Base-by-base conservation (phyloP, 73 alveolate genomes). In the Paramecium pentaurelia region DNA sequence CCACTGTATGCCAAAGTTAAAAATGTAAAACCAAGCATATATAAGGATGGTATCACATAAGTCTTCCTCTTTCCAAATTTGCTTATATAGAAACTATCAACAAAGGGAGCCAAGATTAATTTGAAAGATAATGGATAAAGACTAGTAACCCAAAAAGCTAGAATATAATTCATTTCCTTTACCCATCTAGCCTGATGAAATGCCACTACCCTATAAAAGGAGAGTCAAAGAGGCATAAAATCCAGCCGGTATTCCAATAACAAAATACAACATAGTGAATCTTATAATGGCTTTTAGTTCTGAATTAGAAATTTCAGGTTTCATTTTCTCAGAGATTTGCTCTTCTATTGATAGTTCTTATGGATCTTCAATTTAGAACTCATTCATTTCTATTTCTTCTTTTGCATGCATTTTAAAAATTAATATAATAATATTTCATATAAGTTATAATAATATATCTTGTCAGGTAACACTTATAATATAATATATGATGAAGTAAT, bases 161-260 rank as follows among this genome's bases (percentile, higher is more conserved):
- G 7, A 0, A 36, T 30, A 36, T 75, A 34, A 12, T 75, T 10
- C 20, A 16, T 14, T 34, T 10, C n/a, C 18, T 27, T 30, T 75
- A 75, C 88, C 88, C 60, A 75, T 38, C 8, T 75, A 36, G 6
- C 68, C 58, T 4, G 58, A 75, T 22, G 88, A 42, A 75, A 42
- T 42, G 10, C 60, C 60, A 18, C 47, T 75, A 18, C 60, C 88
- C 18, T 36, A 36, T 10, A 75, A 12, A 6, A 36, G 25, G 49
- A 80, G 58, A 14, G 71, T 40, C n/a, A 80, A n/a, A 0, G 91
- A 40, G 18, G 77, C 75, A 25, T 25, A 27, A 42, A 80, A 80
- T 27, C 91, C 91, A 42, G 75, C 91, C 6, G 91, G 91, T 44
- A 80, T 45, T 44, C 91, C 73, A 20, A 47, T 25, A 12, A 80